Evolutionary conservation across 2,329 filamentous ascomycete genomes (phyloP).

Genomic region (Claviceps purpurea): DNA sequence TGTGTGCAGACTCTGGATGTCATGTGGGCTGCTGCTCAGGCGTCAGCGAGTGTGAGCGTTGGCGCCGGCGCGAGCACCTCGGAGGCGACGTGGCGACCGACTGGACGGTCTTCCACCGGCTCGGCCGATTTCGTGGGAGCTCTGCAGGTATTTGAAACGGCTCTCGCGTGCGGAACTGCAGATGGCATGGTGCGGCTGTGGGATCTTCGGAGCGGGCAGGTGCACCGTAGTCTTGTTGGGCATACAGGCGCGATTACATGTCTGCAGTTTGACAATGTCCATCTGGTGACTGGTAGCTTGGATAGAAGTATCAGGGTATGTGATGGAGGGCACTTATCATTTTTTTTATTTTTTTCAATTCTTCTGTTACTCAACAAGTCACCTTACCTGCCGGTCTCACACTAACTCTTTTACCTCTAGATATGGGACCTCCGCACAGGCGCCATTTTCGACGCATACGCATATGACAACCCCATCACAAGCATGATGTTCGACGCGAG

Average conservation of each 20-base stretch:
- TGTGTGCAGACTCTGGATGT: slow-evolving; percentile 96
- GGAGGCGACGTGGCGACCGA: slow-evolving; percentile 59
- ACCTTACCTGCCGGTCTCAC: too few relatives aligned
- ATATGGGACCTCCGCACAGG: slow-evolving; percentile 98
- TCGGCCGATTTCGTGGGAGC: slow-evolving; percentile 87
- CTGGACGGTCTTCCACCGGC: slow-evolving; percentile 46
- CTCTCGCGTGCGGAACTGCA: slow-evolving; percentile 87
- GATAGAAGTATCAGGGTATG: slow-evolving; percentile 90
- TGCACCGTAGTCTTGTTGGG: slow-evolving; percentile 89
- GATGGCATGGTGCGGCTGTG: slow-evolving; percentile 95
- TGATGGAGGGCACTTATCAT: slow-evolving; percentile 9
- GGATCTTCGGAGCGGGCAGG: slow-evolving; percentile 92
- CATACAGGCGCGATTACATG: slow-evolving; percentile 92
- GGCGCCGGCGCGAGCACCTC: slow-evolving; percentile 34
- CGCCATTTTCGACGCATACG: slow-evolving; percentile 89
- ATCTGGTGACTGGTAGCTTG: slow-evolving; percentile 82
- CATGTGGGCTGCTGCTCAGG: slow-evolving; percentile 92
- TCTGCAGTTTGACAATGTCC: slow-evolving; percentile 90
- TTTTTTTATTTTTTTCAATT: too few relatives aligned
- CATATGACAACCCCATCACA: slow-evolving; percentile 82
- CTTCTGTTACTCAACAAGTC: too few relatives aligned
- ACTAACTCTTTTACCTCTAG: slow-evolving; percentile 30
- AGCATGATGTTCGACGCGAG: slow-evolving; percentile 95
- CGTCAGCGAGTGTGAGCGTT: slow-evolving; percentile 53
- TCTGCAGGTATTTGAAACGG: slow-evolving; percentile 89